These are phyloP conservation scores for Phytophthora gonapodyides DNA, from an alignment of 352 stramenopile species.

Conservation along the genomic window DNA sequence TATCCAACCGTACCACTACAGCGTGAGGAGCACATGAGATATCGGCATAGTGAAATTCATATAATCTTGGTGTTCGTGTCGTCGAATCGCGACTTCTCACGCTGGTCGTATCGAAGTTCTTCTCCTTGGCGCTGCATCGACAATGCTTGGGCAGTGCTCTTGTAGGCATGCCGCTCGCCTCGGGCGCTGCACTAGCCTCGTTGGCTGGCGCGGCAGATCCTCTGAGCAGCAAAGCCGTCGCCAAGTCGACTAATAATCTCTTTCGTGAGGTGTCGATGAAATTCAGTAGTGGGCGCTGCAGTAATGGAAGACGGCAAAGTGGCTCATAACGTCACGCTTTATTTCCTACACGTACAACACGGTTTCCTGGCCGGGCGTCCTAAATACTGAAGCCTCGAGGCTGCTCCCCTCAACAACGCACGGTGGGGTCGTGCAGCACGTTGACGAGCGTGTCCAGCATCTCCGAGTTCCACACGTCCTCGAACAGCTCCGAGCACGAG, in stretches of 20 bases:
- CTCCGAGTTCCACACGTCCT: constrained; percentile 50
- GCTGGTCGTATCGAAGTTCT: no score
- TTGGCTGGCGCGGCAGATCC: no score
- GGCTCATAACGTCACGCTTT: constrained; percentile 17
- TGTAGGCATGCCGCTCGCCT: no score
- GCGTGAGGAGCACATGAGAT: constrained; percentile 36
- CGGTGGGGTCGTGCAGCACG: constrained; percentile 43
- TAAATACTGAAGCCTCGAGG: constrained; percentile 18
- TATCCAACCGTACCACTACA: constrained; percentile 16
- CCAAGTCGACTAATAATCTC: no score
- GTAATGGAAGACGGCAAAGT: not conserved
- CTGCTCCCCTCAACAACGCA: constrained; percentile 26
- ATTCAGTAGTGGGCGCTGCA: no score
- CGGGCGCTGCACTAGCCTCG: no score
- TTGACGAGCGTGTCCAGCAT: constrained; percentile 47
- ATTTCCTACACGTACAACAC: constrained; percentile 24
- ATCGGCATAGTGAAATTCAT: constrained; percentile 24
- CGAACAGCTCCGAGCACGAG: constrained; percentile 39
- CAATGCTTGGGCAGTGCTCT: no score
- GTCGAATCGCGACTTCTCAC: no score
- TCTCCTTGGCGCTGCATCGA: no score
- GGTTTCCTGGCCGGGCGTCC: not conserved
- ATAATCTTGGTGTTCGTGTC: constrained; percentile 17
- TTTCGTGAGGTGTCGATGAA: no score
- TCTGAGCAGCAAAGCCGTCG: no score